phyloP scores from a whole-genome alignment of 805 yeast species.

The Metschnikowia rubicola region DNA sequence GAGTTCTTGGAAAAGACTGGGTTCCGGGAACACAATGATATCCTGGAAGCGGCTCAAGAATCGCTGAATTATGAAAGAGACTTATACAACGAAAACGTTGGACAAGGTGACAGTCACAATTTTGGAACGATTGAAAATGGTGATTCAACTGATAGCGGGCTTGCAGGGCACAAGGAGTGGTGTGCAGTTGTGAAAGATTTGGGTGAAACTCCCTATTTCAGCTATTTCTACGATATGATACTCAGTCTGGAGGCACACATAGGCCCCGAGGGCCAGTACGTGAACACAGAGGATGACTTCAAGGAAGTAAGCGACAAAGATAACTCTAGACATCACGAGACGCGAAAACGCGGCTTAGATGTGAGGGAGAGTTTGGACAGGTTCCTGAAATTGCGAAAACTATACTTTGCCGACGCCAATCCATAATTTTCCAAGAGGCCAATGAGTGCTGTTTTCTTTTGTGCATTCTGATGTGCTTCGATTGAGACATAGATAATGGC shows the following conservation, averaged over 20 bases:
- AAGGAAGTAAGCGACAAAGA: slow-evolving; percentile 8
- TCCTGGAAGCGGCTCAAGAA: too few species aligned
- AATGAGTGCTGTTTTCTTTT: neutral
- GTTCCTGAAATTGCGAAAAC: slow-evolving; percentile 32
- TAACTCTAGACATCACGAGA: slow-evolving; percentile 3
- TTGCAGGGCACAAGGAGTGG: slow-evolving; percentile 34
- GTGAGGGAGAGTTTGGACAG: slow-evolving; percentile 32
- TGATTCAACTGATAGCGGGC: neutral
- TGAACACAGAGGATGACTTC: slow-evolving; percentile 14
- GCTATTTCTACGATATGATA: slow-evolving; percentile 26
- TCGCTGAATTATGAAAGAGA: too few species aligned
- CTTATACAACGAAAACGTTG: too few species aligned
- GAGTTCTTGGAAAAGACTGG: neutral
- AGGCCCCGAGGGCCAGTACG: slow-evolving; percentile 26
- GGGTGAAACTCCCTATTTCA: slow-evolving; percentile 12
- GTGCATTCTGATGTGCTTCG: too few species aligned
- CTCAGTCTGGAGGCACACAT: slow-evolving; percentile 21
- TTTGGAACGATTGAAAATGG: neutral
- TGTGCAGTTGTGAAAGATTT: slow-evolving; percentile 25
- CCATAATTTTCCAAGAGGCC: neutral
- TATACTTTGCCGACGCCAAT: slow-evolving; percentile 25
- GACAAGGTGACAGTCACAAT: too few species aligned
- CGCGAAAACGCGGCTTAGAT: slow-evolving; percentile 25
- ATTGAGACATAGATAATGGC: too few species aligned
- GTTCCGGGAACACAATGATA: too few species aligned